These are phyloP conservation scores for Cantharellus anzutake DNA, from an alignment of 768 basidiomycete species.

Conservation along the genomic window DNA sequence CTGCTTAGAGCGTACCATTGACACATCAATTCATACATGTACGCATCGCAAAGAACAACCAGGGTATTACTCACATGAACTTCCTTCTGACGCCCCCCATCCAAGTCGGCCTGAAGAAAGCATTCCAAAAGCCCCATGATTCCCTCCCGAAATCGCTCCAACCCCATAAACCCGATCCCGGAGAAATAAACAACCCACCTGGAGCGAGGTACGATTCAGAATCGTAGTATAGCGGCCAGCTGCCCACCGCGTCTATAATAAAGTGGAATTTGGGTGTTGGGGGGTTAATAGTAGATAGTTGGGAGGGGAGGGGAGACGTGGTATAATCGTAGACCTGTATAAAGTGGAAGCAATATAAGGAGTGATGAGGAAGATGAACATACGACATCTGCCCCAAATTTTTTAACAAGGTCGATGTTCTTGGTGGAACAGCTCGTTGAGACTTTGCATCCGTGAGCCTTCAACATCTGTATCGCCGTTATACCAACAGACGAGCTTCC, in stretches of 20 bases:
- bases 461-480: background rate
- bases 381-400: slow-evolving; percentile 14
- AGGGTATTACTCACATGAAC: slow-evolving; percentile 21
- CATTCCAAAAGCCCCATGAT: slow-evolving; percentile 15
- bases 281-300: slow-evolving; percentile 23
- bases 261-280: slow-evolving; percentile 35
- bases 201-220: slow-evolving; percentile 36
- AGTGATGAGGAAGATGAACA: slow-evolving; percentile 7
- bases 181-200: slow-evolving; percentile 33
- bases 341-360: background rate
- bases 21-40: too few relatives aligned
- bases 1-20: too few relatives aligned
- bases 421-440: background rate
- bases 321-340: slow-evolving; percentile 44
- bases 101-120: slow-evolving; percentile 25
- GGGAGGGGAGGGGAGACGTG: slow-evolving; percentile 27
- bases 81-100: slow-evolving; percentile 33
- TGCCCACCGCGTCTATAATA: slow-evolving; percentile 39
- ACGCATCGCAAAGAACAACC: too few relatives aligned
- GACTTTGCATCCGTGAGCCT: background rate
- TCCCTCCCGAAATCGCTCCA: slow-evolving; percentile 1
- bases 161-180: slow-evolving; percentile 21
- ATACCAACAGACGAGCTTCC: background rate
- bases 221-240: slow-evolving; percentile 25
- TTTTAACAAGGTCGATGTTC: background rate